Percentiles rank a stretch among this genome's conserved stretches.
Evolutionary conservation across 2,329 filamentous ascomycete genomes (phyloP).

Genomic region (Chrysoporthe puriensis): DNA sequence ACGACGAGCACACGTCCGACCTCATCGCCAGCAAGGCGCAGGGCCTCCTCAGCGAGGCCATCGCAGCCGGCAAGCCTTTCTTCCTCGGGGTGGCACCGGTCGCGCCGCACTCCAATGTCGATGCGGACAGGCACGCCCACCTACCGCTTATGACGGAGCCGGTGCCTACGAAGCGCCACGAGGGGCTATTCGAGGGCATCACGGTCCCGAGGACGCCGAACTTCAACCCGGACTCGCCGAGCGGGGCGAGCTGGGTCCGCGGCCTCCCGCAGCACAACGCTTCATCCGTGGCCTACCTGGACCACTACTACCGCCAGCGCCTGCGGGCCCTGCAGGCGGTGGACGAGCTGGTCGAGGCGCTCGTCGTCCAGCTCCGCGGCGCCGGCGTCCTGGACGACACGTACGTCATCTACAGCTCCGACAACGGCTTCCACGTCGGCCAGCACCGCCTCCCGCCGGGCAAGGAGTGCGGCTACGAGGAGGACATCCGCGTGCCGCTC

Average conservation of each 20-base stretch:
- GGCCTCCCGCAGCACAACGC: slow-evolving; percentile 42
- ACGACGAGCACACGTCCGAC: slow-evolving; percentile 59
- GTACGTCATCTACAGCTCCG: slow-evolving; percentile 60
- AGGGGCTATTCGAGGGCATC: slow-evolving; percentile 60
- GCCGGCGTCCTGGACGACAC: slow-evolving; percentile 65
- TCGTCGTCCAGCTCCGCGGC: slow-evolving; percentile 48
- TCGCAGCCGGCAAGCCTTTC: slow-evolving; percentile 55
- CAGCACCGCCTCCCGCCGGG: slow-evolving; percentile 62
- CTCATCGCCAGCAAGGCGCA: slow-evolving; percentile 56
- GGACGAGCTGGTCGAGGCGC: slow-evolving; percentile 56
- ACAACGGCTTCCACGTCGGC: slow-evolving; percentile 64
- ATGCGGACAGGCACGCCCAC: slow-evolving; percentile 57
- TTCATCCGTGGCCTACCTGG: slow-evolving; percentile 48
- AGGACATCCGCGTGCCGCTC: slow-evolving; percentile 64
- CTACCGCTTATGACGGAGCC: slow-evolving; percentile 47
- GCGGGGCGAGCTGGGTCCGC: slow-evolving; percentile 51
- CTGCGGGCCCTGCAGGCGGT: slow-evolving; percentile 57
- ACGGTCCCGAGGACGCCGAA: slow-evolving; percentile 65
- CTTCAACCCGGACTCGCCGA: slow-evolving; percentile 64
- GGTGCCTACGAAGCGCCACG: slow-evolving; percentile 61
- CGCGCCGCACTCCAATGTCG: slow-evolving; percentile 57
- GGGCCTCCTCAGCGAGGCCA: slow-evolving; percentile 57
- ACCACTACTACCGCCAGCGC: slow-evolving; percentile 55
- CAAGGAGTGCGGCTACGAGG: slow-evolving; percentile 61
- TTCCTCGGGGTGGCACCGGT: slow-evolving; percentile 64